Percentiles rank a stretch among this genome's conserved stretches.
Conservation (phyloP, 257 asterid species). For the Forsythia suspensa region DNA sequence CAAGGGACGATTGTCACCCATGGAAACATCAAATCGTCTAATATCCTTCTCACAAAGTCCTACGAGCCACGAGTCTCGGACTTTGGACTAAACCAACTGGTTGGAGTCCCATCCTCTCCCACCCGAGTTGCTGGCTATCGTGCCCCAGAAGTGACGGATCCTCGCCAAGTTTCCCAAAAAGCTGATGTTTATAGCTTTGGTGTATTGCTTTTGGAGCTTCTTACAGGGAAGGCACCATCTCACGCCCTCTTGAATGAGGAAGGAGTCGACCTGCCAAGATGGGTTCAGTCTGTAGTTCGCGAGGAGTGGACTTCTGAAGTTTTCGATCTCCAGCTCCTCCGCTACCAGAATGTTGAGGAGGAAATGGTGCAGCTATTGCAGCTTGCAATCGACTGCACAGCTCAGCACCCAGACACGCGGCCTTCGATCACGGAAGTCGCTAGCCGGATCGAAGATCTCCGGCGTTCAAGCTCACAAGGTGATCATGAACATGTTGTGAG, state of each 20-base stretch:
- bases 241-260: constrained; percentile 79
- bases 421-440: constrained; percentile 60
- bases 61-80: constrained; percentile 67
- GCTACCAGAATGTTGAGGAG: constrained; percentile 59
- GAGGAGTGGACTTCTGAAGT: constrained; percentile 91
- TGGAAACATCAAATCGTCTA: constrained; percentile 80
- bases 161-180: constrained; percentile 69
- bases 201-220: constrained; percentile 72
- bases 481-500: constrained; percentile 45
- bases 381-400: constrained; percentile 78
- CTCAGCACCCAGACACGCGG: constrained; percentile 72
- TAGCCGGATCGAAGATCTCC: constrained; percentile 49
- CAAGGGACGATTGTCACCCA: constrained; percentile 62
- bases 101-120: constrained; percentile 74
- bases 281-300: constrained; percentile 78
- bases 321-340: constrained; percentile 67
- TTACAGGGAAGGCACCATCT: constrained; percentile 86
- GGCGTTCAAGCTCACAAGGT: constrained; percentile 31
- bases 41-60: constrained; percentile 73
- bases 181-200: constrained; percentile 82
- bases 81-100: constrained; percentile 71
- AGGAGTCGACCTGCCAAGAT: constrained; percentile 77
- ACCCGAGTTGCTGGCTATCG: constrained; percentile 73
- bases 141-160: constrained; percentile 89
- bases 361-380: constrained; percentile 86